phyloP scores from a whole-genome alignment of 495 filamentous ascomycete genomes.

The Hypoxylon trugodes region DNA sequence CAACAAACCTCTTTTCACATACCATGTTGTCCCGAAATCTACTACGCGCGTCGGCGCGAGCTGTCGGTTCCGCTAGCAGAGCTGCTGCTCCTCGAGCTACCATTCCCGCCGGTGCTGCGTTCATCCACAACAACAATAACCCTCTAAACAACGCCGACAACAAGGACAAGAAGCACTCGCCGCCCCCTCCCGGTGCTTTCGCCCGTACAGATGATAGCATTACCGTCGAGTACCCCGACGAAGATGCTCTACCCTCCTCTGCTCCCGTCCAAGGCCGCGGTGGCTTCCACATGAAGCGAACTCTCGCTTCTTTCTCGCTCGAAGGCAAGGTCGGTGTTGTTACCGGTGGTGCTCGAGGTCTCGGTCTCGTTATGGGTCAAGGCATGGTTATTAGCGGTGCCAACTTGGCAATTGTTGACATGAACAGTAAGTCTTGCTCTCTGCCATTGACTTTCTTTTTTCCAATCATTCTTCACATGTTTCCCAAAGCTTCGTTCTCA shows the following conservation, averaged over 20 bases:
- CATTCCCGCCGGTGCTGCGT: conserved; percentile 27
- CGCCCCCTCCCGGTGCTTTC: conserved; percentile 56
- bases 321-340: conserved; percentile 81
- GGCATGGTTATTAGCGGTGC: conserved; percentile 86
- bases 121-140: conserved; percentile 41
- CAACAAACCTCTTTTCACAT: too few species aligned
- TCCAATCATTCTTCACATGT: neutral
- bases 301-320: conserved; percentile 71
- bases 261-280: conserved; percentile 75
- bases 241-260: conserved; percentile 70
- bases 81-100: conserved; percentile 30
- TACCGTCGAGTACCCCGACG: conserved; percentile 77
- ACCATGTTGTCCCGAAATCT: conserved; percentile 37
- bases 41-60: conserved; percentile 33
- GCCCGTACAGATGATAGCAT: conserved; percentile 83
- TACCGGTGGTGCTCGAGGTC: conserved; percentile 84
- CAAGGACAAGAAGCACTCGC: conserved; percentile 36
- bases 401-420: conserved; percentile 89
- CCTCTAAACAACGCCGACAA: conserved; percentile 39
- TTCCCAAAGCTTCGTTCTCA: neutral
- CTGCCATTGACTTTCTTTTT: neutral
- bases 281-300: conserved; percentile 59
- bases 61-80: conserved; percentile 21
- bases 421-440: conserved; percentile 74
- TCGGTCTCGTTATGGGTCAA: conserved; percentile 92